phyloP scores from a whole-genome alignment of 257 asterid genomes.

The Solanum infundibuliforme region DNA sequence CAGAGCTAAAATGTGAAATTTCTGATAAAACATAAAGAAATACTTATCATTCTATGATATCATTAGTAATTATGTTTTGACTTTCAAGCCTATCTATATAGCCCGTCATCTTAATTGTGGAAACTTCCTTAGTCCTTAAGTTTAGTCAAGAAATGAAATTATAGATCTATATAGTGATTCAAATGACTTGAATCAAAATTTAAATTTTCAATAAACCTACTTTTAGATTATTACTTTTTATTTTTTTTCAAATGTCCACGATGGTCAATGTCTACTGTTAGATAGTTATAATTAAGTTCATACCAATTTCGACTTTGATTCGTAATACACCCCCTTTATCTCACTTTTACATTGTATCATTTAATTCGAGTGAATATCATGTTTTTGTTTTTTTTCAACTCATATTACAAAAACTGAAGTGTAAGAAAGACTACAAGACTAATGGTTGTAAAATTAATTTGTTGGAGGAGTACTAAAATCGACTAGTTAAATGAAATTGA shows the following conservation, averaged over 20 bases:
- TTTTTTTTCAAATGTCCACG: background rate
- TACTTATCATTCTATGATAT: background rate
- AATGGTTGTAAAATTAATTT: background rate
- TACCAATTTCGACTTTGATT: background rate
- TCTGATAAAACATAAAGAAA: background rate
- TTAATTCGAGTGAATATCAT: background rate
- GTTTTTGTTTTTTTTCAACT: background rate
- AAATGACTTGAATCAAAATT: background rate
- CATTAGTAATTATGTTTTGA: background rate
- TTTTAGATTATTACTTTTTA: too few species aligned
- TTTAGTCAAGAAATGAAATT: background rate
- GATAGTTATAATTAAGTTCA: background rate
- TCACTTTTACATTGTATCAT: background rate
- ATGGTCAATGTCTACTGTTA: background rate
- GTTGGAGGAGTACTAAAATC: background rate
- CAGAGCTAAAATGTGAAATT: accelerated
- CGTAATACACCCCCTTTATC: background rate
- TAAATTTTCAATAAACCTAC: background rate
- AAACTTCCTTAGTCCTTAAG: background rate
- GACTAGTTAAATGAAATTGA: background rate
- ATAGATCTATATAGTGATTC: background rate
- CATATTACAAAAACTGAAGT: background rate
- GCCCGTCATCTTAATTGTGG: background rate
- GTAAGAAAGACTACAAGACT: background rate
- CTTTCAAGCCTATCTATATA: too few species aligned